Evolutionary conservation across 2,329 filamentous ascomycete genomes (phyloP).

Genomic region (Diaporthe citrichinensis): DNA sequence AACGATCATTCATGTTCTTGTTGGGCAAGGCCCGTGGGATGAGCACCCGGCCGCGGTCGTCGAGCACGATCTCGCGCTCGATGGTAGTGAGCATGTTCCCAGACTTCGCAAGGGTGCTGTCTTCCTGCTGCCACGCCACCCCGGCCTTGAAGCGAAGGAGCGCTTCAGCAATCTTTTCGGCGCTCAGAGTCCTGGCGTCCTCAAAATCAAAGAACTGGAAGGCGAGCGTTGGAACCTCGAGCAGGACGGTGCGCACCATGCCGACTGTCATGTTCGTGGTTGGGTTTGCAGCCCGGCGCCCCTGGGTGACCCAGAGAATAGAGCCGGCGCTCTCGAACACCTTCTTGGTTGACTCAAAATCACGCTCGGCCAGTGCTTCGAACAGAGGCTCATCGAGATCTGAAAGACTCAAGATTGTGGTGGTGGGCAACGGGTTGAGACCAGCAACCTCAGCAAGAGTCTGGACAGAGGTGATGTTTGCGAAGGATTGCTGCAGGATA

Average conservation of each 20-base stretch:
- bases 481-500: background rate
- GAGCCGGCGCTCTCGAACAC: conserved; percentile 41
- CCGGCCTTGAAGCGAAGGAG: conserved; percentile 12
- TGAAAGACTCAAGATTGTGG: conserved; percentile 39
- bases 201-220: conserved; percentile 46
- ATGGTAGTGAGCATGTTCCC: background rate
- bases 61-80: background rate
- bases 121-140: background rate
- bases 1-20: background rate
- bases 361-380: conserved; percentile 39
- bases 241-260: conserved; percentile 42
- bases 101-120: background rate
- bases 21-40: background rate
- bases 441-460: background rate
- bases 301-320: conserved; percentile 48
- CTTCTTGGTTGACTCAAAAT: conserved; percentile 41
- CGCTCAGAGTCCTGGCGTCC: background rate
- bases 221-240: conserved; percentile 42
- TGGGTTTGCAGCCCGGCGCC: conserved; percentile 41
- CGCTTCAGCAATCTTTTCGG: background rate
- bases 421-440: background rate
- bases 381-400: conserved; percentile 49
- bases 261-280: conserved; percentile 46
- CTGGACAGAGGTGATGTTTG: background rate
- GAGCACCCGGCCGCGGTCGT: background rate